Evolutionary conservation across 768 basidiomycete genomes (phyloP).

Genomic region (Mrakia gelida): DNA sequence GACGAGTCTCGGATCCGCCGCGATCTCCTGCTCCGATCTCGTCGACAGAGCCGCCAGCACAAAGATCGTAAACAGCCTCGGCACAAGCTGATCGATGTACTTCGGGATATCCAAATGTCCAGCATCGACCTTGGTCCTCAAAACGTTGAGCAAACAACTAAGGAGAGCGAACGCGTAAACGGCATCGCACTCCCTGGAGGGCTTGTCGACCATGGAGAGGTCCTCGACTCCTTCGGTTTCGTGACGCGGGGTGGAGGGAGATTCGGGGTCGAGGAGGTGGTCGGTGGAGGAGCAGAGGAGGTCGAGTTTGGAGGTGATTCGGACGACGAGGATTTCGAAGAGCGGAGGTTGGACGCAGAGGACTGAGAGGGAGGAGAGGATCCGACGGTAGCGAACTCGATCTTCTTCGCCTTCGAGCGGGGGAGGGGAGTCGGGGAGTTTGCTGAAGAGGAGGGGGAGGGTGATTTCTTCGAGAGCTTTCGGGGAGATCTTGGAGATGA

Average conservation of each 20-base stretch:
- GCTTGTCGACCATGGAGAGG: not conserved
- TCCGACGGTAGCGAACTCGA: constrained; percentile 63
- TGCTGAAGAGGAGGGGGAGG: constrained; percentile 71
- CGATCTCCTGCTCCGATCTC: constrained; percentile 40
- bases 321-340: constrained; percentile 78
- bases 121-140: constrained; percentile 53
- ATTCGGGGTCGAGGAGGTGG: constrained; percentile 32
- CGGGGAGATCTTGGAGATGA: constrained; percentile 59
- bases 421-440: constrained; percentile 67
- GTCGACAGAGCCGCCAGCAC: constrained; percentile 46
- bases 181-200: constrained; percentile 53
- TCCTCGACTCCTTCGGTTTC: constrained; percentile 24
- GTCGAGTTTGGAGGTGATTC: constrained; percentile 71
- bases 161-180: constrained; percentile 85
- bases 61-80: constrained; percentile 64
- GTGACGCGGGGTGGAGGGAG: constrained; percentile 41
- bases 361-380: constrained; percentile 62
- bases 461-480: constrained; percentile 66
- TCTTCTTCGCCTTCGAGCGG: constrained; percentile 53
- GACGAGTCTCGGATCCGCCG: constrained; percentile 56
- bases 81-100: constrained; percentile 71
- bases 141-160: constrained; percentile 59
- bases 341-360: constrained; percentile 70
- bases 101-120: constrained; percentile 70
- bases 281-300: constrained; percentile 38